phyloP scores from a whole-genome alignment of 202 grass and related monocot genomes.

The Saccharum hybrid region DNA sequence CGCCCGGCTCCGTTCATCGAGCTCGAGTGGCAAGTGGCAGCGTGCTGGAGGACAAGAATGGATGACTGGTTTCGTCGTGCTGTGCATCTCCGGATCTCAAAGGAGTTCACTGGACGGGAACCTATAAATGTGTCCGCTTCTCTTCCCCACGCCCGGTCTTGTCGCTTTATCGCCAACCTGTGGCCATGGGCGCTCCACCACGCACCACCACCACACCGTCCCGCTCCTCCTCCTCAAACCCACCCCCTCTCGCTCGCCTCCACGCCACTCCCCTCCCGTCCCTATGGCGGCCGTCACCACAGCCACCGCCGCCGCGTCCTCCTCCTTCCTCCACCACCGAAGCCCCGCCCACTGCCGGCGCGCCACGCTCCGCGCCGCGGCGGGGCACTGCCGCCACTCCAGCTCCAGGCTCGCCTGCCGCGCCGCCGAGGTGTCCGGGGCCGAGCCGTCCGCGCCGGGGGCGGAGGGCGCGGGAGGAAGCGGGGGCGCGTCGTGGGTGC shows the following conservation, averaged over 20 bases:
- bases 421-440: conserved; percentile 79
- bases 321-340: conserved; percentile 46
- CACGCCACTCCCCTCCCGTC: conserved; percentile 7
- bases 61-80: too few species aligned
- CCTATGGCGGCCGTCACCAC: conserved; percentile 56
- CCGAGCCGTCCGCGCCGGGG: conserved; percentile 50
- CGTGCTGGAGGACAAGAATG: too few species aligned
- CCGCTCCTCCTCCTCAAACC: conserved; percentile 28
- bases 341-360: background rate
- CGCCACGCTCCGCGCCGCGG: conserved; percentile 2
- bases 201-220: background rate
- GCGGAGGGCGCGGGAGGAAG: conserved; percentile 17
- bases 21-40: too few species aligned
- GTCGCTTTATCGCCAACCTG: conserved; percentile 60
- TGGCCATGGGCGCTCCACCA: conserved; percentile 58
- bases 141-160: conserved; percentile 38
- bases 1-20: too few species aligned
- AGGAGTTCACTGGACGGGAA: conserved; percentile 33
- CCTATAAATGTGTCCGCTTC: conserved; percentile 71
- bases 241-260: conserved; percentile 11
- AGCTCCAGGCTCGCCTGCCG: conserved; percentile 63
- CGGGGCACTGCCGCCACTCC: background rate
- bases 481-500: conserved; percentile 62
- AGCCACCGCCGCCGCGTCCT: conserved; percentile 36
- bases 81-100: too few species aligned